Base-by-base conservation (phyloP, 306 rosid species). In the Fragaria vesca region DNA sequence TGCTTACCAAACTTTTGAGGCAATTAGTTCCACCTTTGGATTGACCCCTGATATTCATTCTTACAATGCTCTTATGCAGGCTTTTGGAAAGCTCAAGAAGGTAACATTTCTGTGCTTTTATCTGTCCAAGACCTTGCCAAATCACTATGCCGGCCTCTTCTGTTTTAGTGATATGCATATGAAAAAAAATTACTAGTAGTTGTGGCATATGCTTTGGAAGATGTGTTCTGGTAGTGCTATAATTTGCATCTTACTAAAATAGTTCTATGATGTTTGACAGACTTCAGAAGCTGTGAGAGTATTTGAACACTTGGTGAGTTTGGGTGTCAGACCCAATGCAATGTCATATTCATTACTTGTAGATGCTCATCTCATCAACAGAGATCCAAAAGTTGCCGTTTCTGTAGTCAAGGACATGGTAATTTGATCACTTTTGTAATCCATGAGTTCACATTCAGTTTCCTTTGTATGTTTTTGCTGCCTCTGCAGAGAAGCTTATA, bases 1-100 rank as follows among this genome's bases (percentile, higher is more conserved):
- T 16, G 98, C 98, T 34, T 96, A 96, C 88, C 98, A 96, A 82
- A 96, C 98, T 46, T 96, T 93, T 79, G 99, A 96, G 78, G 96
- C 98, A 34, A 91, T 96, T 76, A 82, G 87, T 78, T 89, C 98
- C 48, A 12, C 83, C 85, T 96, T 93, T 85, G 96, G 88, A 80
- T 82, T 91, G 87, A 87, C 88, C 71, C 96, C 98, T 68, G 77
- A 93, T 87, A 91, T 93, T 85, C 97, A 96, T 86, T 96, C 99
- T 28, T 93, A 88, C 86, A 96, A 96, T 67, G 90, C 93, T 57
- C 90, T 96, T 61, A 82, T 96, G 88, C 48, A 55, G 63, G 97
- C 99, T 70, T 93, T 93, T 86, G 97, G 99, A 74, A 93, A 84
- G 91, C 88, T 84, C 69, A 96, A 93, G 88, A 93, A 90, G 99